Percentiles rank a stretch among this genome's conserved stretches.
These are phyloP conservation scores for Suillus tomentosus DNA, from an alignment of 768 basidiomycete species.

Conservation along the genomic window DNA sequence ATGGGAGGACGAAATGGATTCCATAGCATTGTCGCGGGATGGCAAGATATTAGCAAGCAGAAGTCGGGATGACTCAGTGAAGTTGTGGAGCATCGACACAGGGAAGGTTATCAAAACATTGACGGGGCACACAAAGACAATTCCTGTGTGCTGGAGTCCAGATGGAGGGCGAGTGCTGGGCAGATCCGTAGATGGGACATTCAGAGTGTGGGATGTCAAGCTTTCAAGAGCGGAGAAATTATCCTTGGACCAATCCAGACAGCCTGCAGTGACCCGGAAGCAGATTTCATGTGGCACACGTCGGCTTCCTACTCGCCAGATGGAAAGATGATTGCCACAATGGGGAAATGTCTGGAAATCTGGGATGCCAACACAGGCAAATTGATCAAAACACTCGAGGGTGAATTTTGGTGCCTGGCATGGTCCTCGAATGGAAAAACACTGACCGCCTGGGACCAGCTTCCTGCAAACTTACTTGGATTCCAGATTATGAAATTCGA, in stretches of 20 bases:
- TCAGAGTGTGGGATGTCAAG: background rate
- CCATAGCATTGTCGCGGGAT: background rate
- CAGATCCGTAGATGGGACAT: background rate
- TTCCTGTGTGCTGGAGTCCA: background rate
- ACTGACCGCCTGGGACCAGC: accelerated
- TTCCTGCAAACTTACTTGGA: background rate
- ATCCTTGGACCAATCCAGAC: background rate
- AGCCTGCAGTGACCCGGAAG: too few relatives aligned
- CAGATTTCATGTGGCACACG: too few relatives aligned
- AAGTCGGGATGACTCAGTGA: background rate
- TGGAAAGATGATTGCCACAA: background rate
- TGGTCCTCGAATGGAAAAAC: background rate
- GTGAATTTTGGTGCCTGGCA: background rate
- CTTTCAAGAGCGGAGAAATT: background rate
- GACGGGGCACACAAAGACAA: background rate
- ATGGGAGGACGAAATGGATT: background rate
- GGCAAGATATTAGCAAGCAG: background rate
- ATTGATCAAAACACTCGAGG: background rate
- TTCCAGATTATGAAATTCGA: background rate
- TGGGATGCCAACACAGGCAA: background rate
- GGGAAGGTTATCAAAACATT: background rate
- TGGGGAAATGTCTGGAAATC: background rate
- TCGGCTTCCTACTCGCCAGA: background rate
- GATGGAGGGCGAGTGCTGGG: background rate
- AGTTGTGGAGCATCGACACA: background rate